Evolutionary conservation across 139 green algal genomes (phyloP).

Genomic region (Prasinococcaceae sp.): DNA sequence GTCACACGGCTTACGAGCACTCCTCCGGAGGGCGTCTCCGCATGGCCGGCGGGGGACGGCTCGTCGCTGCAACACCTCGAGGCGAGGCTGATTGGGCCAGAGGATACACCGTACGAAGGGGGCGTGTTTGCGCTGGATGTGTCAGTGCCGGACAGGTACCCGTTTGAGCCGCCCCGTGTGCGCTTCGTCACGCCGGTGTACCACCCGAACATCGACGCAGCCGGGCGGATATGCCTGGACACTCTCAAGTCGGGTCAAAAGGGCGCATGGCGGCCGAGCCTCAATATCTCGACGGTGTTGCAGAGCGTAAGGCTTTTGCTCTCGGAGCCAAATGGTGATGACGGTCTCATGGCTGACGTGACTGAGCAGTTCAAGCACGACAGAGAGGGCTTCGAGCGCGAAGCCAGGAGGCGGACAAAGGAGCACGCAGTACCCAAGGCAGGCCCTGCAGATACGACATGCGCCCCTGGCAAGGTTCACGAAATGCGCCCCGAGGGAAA

Average conservation of each 20-base stretch:
- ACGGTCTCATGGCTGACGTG: constrained; percentile 36
- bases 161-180: constrained; percentile 38
- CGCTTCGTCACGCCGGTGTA: constrained; percentile 46
- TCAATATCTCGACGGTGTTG: constrained; percentile 39
- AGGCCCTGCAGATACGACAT: too few relatives aligned
- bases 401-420: too few relatives aligned
- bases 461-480: too few relatives aligned
- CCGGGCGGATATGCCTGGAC: constrained; percentile 42
- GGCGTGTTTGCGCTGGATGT: constrained; percentile 34
- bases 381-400: background rate
- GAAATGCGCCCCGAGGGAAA: too few relatives aligned
- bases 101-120: constrained; percentile 33
- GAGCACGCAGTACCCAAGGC: too few relatives aligned
- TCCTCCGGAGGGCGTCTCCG: background rate
- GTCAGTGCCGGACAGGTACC: constrained; percentile 37
- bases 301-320: constrained; percentile 37
- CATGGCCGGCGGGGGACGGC: background rate
- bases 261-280: constrained; percentile 37
- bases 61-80: background rate
- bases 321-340: constrained; percentile 42
- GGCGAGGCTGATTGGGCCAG: constrained; percentile 26
- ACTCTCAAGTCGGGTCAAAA: constrained; percentile 51
- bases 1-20: too few relatives aligned
- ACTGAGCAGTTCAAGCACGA: background rate
- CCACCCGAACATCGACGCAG: constrained; percentile 54